Base-by-base conservation (phyloP, 1,284 basidiomycete genomes). In the Ustilago nuda region DNA sequence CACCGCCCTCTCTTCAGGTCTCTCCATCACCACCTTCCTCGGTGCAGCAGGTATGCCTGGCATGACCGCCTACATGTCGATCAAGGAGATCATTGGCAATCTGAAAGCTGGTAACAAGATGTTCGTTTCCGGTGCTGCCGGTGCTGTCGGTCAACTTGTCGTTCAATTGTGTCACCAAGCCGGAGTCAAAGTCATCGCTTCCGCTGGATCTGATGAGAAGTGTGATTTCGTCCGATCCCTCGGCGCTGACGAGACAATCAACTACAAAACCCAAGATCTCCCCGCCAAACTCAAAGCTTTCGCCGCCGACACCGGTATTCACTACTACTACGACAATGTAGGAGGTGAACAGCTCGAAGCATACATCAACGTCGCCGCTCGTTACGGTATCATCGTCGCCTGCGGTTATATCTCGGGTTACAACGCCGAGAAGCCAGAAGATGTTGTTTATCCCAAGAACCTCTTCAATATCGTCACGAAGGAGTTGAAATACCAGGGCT, bases 231-330 rank as follows among this genome's bases (percentile, higher is more conserved):
- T 97, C 27, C 89, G 91, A 84, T 92, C 94, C 61, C 87, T 96
- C 30, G 94, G 94, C n/a, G 91, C 93, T 50, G 93, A 95, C 78
- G 90, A 89, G 56, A 92, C 91, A 0, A 87, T 97, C 83, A 93
- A 97, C 86, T 97, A 98, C 88, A 97, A 96, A 87, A 89, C 87
- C 1, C 85, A 85, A 15, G 86, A 86, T 52, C 88, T 89, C 6
- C 90, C 89, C 8, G 60, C 57, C 39, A 73, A 77, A 39, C 74
- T 79, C 57, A 66, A 72, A 15, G 30, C 63, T 8, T 80, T 80
- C 33, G 76, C 66, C 12, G 77, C n/a, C 45, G 70, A 73, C 1
- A 68, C 61, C 0, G 77, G 77, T 23, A 76, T 79, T 48, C 63
- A 81, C 59, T 78, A 72, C 72, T 72, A 78, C 67, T 81, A 48